phyloP scores from a whole-genome alignment of 441 rosid genomes.

The Aleurites moluccanus region DNA sequence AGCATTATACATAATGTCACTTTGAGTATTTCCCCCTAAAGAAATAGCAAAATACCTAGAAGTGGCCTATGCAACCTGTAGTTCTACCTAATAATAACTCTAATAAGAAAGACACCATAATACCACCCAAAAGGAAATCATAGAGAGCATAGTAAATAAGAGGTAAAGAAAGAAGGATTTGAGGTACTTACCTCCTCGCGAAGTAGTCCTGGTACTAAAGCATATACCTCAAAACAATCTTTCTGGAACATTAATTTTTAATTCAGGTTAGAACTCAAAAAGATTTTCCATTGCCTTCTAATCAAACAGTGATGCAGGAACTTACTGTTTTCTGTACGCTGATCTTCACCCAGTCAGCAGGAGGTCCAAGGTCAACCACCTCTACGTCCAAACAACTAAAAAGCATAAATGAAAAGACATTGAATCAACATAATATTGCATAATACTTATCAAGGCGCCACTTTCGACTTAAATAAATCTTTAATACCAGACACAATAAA shows the following conservation, averaged over 20 bases:
- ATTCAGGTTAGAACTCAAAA: slow-evolving; percentile 2
- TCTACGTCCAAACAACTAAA: slow-evolving; percentile 45
- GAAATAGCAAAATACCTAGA: background rate
- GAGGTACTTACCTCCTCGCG: slow-evolving; percentile 63
- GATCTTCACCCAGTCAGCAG: slow-evolving; percentile 93
- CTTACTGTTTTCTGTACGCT: slow-evolving; percentile 65
- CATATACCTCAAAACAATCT: slow-evolving; percentile 75
- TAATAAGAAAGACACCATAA: background rate
- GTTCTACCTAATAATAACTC: background rate
- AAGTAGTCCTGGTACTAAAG: slow-evolving; percentile 84
- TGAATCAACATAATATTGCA: background rate
- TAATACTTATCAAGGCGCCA: too few species aligned
- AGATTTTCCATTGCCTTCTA: background rate
- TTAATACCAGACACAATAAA: background rate
- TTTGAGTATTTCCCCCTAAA: too few species aligned
- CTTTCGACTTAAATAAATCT: too few species aligned
- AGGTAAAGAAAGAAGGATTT: background rate
- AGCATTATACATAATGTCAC: too few species aligned
- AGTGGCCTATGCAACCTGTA: background rate
- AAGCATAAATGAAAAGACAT: background rate
- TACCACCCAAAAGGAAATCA: background rate
- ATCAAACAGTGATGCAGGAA: background rate
- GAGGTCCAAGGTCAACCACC: slow-evolving; percentile 63
- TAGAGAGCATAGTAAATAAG: background rate
- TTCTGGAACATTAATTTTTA: slow-evolving; percentile 42